Evolutionary conservation across 768 basidiomycete genomes (phyloP), one percentile per base, ranked within the genome.

Genomic region (Hirschioporus abietinus): DNA sequence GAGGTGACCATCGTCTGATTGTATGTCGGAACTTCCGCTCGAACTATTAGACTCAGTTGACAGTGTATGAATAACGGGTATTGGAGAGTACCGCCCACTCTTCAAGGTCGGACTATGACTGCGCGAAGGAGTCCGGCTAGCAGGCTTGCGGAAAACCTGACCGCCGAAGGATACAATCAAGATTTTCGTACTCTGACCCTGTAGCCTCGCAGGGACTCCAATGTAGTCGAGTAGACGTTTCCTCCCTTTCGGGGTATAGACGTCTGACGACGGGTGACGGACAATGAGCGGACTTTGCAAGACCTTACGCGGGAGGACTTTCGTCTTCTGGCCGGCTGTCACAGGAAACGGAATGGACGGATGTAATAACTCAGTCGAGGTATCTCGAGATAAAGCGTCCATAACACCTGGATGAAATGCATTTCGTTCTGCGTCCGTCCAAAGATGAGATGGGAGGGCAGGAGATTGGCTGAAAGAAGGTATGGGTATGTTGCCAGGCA

Each of bases 121-220:
- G 20, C 71, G 71, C 34, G 75, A 73, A 42, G 76, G 77, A 1
- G 71, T 73, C 12, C 75, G 74, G 70, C 84, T 84, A 6, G 76
- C 76, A 2, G 88, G 87, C 63, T 80, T 81, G 65, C 83, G 84
- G 74, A 93, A 88, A 8, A 87, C 78, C 71, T 93, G 91, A 0
- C 91, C 91, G 18, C 91, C 91, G 71, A 93, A 93, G 0, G 91
- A 92, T 7, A 93, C 89, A 27, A 93, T 78, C 27, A 93, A 81
- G 58, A 93, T 84, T 71, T 85, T 89, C 1, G 84, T 86, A 5
- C 69, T 67, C 0, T 80, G 75, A 66, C 87, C 80, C 36, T 87
- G 84, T 7, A 81, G 73, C 20, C 83, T 70, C 12, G 65, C 63
- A 0, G 90, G 89, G 0, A 93, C 76, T 24, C 89, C 90, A 58